Conservation (phyloP, 192 early-diverging fungal species). For the Entophlyctis helioformis region DNA sequence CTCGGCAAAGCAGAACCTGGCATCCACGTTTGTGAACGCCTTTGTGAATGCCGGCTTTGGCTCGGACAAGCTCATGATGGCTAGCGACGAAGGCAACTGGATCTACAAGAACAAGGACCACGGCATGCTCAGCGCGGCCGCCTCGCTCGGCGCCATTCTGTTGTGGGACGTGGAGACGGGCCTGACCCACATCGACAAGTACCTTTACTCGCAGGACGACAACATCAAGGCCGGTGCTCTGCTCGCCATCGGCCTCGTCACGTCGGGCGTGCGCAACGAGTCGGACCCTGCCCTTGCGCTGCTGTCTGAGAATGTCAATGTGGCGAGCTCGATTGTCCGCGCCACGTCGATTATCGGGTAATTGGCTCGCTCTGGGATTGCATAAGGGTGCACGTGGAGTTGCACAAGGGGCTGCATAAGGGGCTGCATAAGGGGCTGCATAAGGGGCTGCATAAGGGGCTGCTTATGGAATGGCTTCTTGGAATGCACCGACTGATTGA, state of each 20-base stretch:
- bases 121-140: constrained; percentile 89
- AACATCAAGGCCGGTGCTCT: constrained; percentile 88
- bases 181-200: constrained; percentile 87
- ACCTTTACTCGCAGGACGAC: constrained; percentile 77
- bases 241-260: constrained; percentile 88
- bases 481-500: too few species aligned
- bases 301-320: constrained; percentile 67
- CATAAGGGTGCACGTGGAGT: too few species aligned
- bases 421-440: neutral
- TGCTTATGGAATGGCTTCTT: too few species aligned
- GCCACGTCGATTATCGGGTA: constrained; percentile 75
- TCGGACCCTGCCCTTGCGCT: constrained; percentile 85
- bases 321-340: constrained; percentile 41
- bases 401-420: too few species aligned
- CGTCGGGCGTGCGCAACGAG: constrained; percentile 79
- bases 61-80: constrained; percentile 80
- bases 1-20: constrained; percentile 89
- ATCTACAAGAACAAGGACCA: constrained; percentile 98
- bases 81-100: constrained; percentile 70
- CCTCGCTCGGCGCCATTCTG: constrained; percentile 84
- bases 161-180: constrained; percentile 93
- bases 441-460: too few species aligned
- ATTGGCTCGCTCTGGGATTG: constrained; percentile 2
- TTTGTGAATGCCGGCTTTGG: constrained; percentile 98
- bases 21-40: constrained; percentile 97